A percentile compares a stretch with the other conserved stretches of the same genome.
phyloP scores from a whole-genome alignment of 768 basidiomycete species.

The Trametes cingulata region DNA sequence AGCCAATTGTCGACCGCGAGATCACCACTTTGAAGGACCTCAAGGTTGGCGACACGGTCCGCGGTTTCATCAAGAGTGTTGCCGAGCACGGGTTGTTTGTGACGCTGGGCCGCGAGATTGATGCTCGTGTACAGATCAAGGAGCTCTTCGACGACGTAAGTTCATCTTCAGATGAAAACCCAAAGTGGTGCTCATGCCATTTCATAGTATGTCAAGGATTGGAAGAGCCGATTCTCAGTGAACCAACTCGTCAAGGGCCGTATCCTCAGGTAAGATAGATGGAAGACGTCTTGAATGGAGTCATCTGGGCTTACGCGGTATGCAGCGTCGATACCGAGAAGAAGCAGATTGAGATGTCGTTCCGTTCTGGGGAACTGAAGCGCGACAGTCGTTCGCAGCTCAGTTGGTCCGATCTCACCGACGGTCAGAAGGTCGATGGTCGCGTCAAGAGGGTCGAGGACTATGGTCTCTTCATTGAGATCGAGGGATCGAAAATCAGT shows the following conservation, averaged over 20 bases:
- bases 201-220: slow-evolving; percentile 88
- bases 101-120: slow-evolving; percentile 76
- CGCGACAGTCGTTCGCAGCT: slow-evolving; percentile 39
- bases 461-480: slow-evolving; percentile 91
- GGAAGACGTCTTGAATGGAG: background rate
- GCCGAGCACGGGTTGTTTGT: slow-evolving; percentile 90
- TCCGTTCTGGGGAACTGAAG: slow-evolving; percentile 65
- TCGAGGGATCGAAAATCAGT: slow-evolving; percentile 79
- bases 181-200: background rate
- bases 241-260: slow-evolving; percentile 89
- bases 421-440: slow-evolving; percentile 82
- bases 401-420: slow-evolving; percentile 57
- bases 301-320: background rate
- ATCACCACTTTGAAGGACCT: slow-evolving; percentile 62
- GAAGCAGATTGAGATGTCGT: slow-evolving; percentile 89
- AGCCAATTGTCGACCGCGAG: slow-evolving; percentile 64
- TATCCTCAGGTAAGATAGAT: slow-evolving; percentile 60
- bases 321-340: slow-evolving; percentile 67
- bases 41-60: slow-evolving; percentile 69
- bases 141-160: slow-evolving; percentile 87
- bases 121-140: slow-evolving; percentile 90
- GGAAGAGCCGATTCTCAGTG: slow-evolving; percentile 78
- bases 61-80: slow-evolving; percentile 89
- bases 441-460: slow-evolving; percentile 79
- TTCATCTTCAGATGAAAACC: background rate